Evolutionary conservation across 2,329 filamentous ascomycete genomes (phyloP).

Genomic region (Acarospora socialis): DNA sequence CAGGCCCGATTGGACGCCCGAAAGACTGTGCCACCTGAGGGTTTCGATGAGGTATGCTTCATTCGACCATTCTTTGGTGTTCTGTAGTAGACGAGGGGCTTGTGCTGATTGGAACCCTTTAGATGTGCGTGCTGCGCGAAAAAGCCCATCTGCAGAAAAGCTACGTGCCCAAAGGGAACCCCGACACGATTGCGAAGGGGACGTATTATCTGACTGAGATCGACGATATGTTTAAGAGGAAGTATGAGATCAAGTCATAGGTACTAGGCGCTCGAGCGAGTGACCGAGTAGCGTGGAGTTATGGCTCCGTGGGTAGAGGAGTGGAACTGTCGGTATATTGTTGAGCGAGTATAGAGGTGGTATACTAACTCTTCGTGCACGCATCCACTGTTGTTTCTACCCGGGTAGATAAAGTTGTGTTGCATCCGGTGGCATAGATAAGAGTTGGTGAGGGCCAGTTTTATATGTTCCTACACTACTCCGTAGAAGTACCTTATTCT

Average conservation of each 20-base stretch:
- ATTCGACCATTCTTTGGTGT: slow-evolving; percentile 2
- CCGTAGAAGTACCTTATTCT: too few relatives aligned
- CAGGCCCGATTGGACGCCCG: slow-evolving; percentile 52
- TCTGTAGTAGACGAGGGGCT: slow-evolving; percentile 1
- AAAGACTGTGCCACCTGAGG: slow-evolving; percentile 51
- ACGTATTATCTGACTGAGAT: slow-evolving; percentile 70
- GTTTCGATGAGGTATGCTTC: slow-evolving; percentile 55
- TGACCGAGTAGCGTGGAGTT: too few relatives aligned
- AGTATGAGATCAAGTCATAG: slow-evolving; percentile 62
- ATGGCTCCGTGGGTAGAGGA: too few relatives aligned
- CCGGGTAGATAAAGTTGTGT: too few relatives aligned
- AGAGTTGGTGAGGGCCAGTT: too few relatives aligned
- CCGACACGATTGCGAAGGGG: slow-evolving; percentile 49
- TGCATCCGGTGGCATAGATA: too few relatives aligned
- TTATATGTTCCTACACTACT: too few relatives aligned
- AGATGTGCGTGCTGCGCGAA: slow-evolving; percentile 71
- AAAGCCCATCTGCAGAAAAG: slow-evolving; percentile 71
- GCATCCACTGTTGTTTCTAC: too few relatives aligned
- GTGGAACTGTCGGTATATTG: too few relatives aligned
- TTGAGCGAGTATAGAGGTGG: too few relatives aligned
- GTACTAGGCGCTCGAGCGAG: too few relatives aligned
- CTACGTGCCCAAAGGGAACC: slow-evolving; percentile 55
- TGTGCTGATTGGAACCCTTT: slow-evolving; percentile 14
- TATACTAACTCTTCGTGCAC: too few relatives aligned
- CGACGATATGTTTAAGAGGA: slow-evolving; percentile 75